phyloP scores from a whole-genome alignment of 2,329 filamentous ascomycete species.

The Lasiodiplodia citricola region DNA sequence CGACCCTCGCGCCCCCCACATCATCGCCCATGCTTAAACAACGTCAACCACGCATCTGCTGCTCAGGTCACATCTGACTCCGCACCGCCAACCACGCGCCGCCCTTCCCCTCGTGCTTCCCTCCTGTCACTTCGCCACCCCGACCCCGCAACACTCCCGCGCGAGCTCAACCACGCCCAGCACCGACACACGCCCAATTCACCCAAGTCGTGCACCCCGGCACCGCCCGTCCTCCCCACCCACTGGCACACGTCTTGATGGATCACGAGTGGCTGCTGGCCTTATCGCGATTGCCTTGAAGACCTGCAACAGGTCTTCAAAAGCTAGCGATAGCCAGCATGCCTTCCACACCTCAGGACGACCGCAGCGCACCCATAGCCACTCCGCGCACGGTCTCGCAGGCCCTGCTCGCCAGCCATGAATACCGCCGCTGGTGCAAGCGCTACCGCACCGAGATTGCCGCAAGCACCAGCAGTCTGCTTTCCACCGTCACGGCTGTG shows the following conservation, averaged over 20 bases:
- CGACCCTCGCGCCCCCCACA: constrained; percentile 24
- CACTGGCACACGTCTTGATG: constrained; percentile 52
- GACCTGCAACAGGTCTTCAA: constrained; percentile 59
- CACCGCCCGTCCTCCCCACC: neutral
- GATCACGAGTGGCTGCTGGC: constrained; percentile 57
- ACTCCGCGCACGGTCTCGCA: constrained; percentile 17
- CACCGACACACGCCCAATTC: constrained; percentile 20
- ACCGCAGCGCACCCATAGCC: constrained; percentile 43
- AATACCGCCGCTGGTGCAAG: constrained; percentile 65
- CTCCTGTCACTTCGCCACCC: constrained; percentile 20
- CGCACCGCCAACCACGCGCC: constrained; percentile 18
- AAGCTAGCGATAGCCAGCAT: constrained; percentile 54
- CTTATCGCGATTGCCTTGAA: constrained; percentile 66
- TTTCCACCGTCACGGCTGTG: constrained; percentile 77
- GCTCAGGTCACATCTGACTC: constrained; percentile 10
- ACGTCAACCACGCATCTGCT: constrained; percentile 27
- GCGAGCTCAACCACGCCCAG: constrained; percentile 7
- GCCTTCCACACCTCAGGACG: constrained; percentile 48
- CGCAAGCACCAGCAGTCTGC: constrained; percentile 75
- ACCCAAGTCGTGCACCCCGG: constrained; percentile 1
- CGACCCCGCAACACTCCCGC: constrained; percentile 24
- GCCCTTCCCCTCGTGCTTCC: constrained; percentile 3
- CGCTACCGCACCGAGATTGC: constrained; percentile 81
- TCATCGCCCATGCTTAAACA: constrained; percentile 26
- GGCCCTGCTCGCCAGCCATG: constrained; percentile 13